Percentiles rank a stretch among this genome's conserved stretches.
Conservation (phyloP, 371 early-diverging fungal genomes). For the Mucor mucedo region DNA sequence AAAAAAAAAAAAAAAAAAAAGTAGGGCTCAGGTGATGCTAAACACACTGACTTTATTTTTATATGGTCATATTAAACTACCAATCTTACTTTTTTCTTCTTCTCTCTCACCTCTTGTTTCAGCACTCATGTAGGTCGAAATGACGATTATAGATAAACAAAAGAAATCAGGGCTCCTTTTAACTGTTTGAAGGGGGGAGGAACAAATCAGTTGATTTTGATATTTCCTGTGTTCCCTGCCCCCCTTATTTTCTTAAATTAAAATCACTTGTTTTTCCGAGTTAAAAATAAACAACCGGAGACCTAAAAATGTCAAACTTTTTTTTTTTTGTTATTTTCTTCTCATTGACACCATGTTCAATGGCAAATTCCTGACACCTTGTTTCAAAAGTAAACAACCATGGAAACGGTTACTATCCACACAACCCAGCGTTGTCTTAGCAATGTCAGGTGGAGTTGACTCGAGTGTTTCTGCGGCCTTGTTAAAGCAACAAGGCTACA, state of each 20-base stretch:
- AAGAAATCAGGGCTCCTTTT: constrained; percentile 12
- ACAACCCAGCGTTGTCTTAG: constrained; percentile 55
- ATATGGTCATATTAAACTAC: constrained; percentile 21
- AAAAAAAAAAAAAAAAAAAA: constrained; percentile 9
- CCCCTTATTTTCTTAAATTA: constrained; percentile 7
- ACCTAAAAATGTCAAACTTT: constrained; percentile 5
- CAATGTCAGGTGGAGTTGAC: constrained; percentile 94
- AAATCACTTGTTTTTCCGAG: constrained; percentile 22
- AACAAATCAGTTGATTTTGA: constrained; percentile 18
- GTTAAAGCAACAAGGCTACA: constrained; percentile 45
- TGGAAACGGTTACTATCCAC: constrained; percentile 13
- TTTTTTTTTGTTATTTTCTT: background rate
- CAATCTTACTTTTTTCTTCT: constrained; percentile 3
- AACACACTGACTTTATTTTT: constrained; percentile 17
- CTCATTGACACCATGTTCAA: background rate
- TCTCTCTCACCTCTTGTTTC: background rate
- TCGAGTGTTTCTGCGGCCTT: constrained; percentile 70
- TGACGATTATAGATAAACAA: constrained; percentile 13
- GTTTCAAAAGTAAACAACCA: background rate
- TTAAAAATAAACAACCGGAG: constrained; percentile 4
- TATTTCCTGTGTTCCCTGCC: background rate
- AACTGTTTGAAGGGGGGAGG: constrained; percentile 23
- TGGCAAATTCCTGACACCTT: background rate
- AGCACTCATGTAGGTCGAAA: background rate
- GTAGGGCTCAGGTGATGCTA: constrained; percentile 3